These are phyloP conservation scores for Vittaforma corneae DNA, from an alignment of 371 early-diverging fungal species.

Conservation along the genomic window DNA sequence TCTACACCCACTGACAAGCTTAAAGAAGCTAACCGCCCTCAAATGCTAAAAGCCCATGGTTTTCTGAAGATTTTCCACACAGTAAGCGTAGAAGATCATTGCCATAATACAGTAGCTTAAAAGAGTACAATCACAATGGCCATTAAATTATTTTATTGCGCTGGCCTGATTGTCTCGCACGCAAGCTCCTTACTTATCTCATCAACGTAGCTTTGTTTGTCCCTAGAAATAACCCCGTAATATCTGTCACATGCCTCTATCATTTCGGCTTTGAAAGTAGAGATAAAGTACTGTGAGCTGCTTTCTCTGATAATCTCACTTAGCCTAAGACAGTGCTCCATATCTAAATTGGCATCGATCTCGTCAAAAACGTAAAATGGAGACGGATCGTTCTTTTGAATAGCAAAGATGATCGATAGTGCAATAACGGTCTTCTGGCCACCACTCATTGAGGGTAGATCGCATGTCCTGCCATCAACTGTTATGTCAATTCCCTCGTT, in stretches of 20 bases:
- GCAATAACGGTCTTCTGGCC: slow-evolving; percentile 97
- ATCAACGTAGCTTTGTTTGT: slow-evolving; percentile 34
- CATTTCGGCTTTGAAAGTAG: slow-evolving; percentile 52
- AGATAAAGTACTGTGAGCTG: slow-evolving; percentile 49
- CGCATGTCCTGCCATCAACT: slow-evolving; percentile 7
- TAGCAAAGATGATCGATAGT: slow-evolving; percentile 87
- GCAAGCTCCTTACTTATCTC: slow-evolving; percentile 18
- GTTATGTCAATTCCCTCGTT: slow-evolving; percentile 24
- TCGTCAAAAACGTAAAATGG: slow-evolving; percentile 99
- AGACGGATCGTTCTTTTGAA: slow-evolving; percentile 91
- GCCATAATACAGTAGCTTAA: background rate
- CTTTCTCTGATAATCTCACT: slow-evolving; percentile 29
- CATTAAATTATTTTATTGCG: background rate
- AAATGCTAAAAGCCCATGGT: too few species aligned
- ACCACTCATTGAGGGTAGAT: slow-evolving; percentile 63
- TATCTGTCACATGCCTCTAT: slow-evolving; percentile 47
- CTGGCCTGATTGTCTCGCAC: background rate
- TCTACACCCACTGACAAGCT: too few species aligned
- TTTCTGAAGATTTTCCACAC: too few species aligned
- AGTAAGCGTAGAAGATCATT: too few species aligned
- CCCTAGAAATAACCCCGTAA: slow-evolving; percentile 36
- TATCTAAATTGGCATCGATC: slow-evolving; percentile 96
- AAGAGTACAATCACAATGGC: background rate
- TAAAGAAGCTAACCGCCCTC: too few species aligned
- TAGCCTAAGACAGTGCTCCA: slow-evolving; percentile 21